Base-by-base conservation (phyloP, 306 rosid genomes). In the Acacia crassicarpa region DNA sequence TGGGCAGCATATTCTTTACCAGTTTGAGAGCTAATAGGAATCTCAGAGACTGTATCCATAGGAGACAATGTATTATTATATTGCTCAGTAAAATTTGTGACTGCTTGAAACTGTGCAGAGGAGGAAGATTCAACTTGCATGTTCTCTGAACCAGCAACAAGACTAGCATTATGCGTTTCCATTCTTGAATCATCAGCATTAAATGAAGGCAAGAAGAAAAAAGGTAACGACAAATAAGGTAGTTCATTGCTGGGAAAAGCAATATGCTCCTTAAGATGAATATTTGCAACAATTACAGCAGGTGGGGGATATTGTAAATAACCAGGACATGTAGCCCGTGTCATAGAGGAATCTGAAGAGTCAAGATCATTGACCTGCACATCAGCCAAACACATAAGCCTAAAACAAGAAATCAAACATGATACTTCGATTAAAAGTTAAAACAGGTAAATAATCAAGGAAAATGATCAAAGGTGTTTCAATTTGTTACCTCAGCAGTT, bases 241-340 rank as follows among this genome's bases (percentile, higher is more conserved):
- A 85, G 82, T 78, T 94, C 98, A 78, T 87, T 89, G 63, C 88
- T 90, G 58, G 85, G 85, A 80, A 83, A 82, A 80, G 80, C 84
- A 83, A 86, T 74, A 82, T 86, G 91, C 77, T 88, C 99, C 43
- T 85, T 82, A 66, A 94, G 84, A 69, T 89, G 95, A 87, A 86
- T 83, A 85, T 88, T 91, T 69, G 99, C 89, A 80, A 96, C 90
- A 85, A 89, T 90, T 74, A 96, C 92, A 35, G 98, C 88, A 81
- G 98, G 99, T 10, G 99, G 97, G n/a, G 99, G 94, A 84, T 93
- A 93, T 78, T 84, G 90, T 87, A 91, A 88, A 84, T 96, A 96
- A 80, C 99, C 99, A 59, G 85, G 86, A 67, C 98, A 92, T 54
- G 95, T 96, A 83, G 99, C 98, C 70, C 81, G 86, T 30, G 99